Evolutionary conservation across 495 filamentous ascomycete genomes (phyloP), one percentile per base, ranked within the genome.

Genomic region (Achaetomiella virescens): DNA sequence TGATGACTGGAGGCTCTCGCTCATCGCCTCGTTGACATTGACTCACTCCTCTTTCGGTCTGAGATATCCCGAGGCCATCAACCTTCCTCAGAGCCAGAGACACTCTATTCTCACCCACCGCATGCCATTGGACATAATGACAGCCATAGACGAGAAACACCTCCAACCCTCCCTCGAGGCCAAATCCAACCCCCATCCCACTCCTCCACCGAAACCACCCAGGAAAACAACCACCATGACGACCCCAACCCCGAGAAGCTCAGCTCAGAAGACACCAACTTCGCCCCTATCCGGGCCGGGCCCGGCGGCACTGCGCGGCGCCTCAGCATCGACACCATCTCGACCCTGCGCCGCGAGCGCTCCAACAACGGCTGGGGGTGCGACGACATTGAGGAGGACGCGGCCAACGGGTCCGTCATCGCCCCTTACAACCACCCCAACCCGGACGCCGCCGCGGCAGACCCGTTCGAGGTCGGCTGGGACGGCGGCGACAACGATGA

Each of bases 401-500:
- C 69, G 14, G 64, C 69, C 7, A 60, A 8, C 22, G 52, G 15
- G 29, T 38, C 25, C 4, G 8, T 17, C 4, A 10, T 47, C 17
- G 55, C 54, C 18, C 47, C 54, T 4, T 56, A 56, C 20, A 31
- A 63, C 18, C 65, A 69, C n/a, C 60, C 40, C 48, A 35, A 42
- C 52, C 20, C 1, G 10, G 37, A 14, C n/a, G 21, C 21, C 12
- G 35, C 14, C 17, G 41, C 33, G 27, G 55, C 17, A 74, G 75
- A 81, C 48, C 68, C 71, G 1, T 89, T 81, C 55, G 78, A 83
- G 55, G 90, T 95, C 33, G 65, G 66, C 6, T 95, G 87, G 84
- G 76, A 78, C 2, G 83, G 85, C 50, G 82, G 79, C 7, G 86
- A 89, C 29, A 68, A 75, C 38, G 92, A 97, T 68, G 84, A 87